These are phyloP conservation scores for Tulasnella sp. DNA, from an alignment of 768 basidiomycete genomes.

Conservation along the genomic window DNA sequence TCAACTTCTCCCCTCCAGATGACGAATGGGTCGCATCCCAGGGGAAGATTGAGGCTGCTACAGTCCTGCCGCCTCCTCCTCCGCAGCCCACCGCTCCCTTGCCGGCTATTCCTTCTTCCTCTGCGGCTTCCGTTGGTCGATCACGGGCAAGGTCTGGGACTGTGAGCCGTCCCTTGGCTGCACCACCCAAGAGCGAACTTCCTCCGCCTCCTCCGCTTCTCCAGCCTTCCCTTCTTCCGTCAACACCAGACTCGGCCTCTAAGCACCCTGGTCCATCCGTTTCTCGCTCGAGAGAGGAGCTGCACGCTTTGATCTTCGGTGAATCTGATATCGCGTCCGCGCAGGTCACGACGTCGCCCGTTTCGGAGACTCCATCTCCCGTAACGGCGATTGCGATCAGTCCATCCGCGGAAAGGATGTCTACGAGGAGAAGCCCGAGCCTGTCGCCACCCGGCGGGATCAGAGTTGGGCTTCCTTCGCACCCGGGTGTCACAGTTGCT, in stretches of 20 bases:
- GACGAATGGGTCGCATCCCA: not conserved
- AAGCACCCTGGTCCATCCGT: not conserved
- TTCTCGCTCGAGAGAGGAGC: not conserved
- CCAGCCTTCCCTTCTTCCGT: not conserved
- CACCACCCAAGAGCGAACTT: not conserved
- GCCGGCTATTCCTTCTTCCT: not conserved
- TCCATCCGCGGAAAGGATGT: not conserved
- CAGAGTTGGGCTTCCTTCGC: not conserved
- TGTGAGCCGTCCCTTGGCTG: not conserved
- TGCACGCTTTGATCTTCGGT: slow-evolving; percentile 11
- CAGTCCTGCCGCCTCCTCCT: not conserved
- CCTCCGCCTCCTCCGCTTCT: not conserved
- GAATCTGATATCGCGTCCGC: not conserved
- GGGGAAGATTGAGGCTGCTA: not conserved
- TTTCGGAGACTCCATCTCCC: not conserved
- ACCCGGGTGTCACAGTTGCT: not conserved
- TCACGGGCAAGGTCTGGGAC: not conserved
- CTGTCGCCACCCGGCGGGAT: not conserved
- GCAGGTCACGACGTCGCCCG: not conserved
- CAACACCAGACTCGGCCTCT: not conserved
- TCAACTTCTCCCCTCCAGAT: not conserved
- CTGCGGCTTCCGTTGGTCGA: not conserved
- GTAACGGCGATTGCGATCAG: not conserved
- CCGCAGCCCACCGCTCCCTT: not conserved
- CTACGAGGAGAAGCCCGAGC: not conserved